A percentile compares a stretch with the other conserved stretches of the same genome.
Conservation (phyloP, 2,329 filamentous ascomycete species). For the Paracorniculantispora psalliotae region DNA sequence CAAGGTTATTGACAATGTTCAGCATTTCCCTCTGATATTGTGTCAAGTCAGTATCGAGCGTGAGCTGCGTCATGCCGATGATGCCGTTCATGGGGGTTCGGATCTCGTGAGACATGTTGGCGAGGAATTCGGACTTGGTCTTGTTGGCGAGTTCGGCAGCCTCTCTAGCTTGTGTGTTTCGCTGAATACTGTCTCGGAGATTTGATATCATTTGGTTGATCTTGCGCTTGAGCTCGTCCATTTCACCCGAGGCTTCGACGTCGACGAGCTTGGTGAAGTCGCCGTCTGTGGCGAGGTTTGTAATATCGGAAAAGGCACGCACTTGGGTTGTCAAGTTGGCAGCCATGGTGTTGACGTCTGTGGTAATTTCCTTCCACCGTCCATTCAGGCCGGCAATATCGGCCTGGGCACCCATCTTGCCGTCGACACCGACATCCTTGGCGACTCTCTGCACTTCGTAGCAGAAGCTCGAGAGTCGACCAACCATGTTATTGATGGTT, state of each 20-base stretch:
- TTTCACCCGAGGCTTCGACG: slow-evolving; percentile 94
- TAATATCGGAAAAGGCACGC: slow-evolving; percentile 95
- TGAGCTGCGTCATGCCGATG: slow-evolving; percentile 96
- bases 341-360: slow-evolving; percentile 92
- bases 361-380: slow-evolving; percentile 97
- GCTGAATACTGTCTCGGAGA: slow-evolving; percentile 89
- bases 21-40: slow-evolving; percentile 97
- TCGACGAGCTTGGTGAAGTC: slow-evolving; percentile 97
- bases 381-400: slow-evolving; percentile 90
- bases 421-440: slow-evolving; percentile 93
- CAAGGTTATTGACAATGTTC: slow-evolving; percentile 94
- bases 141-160: slow-evolving; percentile 95
- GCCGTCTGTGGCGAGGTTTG: slow-evolving; percentile 93
- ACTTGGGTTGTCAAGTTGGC: slow-evolving; percentile 84
- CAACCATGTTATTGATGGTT: slow-evolving; percentile 99
- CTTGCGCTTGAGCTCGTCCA: slow-evolving; percentile 98
- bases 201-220: slow-evolving; percentile 99
- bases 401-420: slow-evolving; percentile 97
- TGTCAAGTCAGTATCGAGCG: slow-evolving; percentile 88
- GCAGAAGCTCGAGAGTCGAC: slow-evolving; percentile 89
- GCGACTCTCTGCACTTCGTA: slow-evolving; percentile 94
- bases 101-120: slow-evolving; percentile 99
- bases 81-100: slow-evolving; percentile 97
- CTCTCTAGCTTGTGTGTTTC: slow-evolving; percentile 92
- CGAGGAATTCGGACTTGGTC: slow-evolving; percentile 96